phyloP scores from a whole-genome alignment of 495 filamentous ascomycete genomes.

The Astrothelium subdiscretum region DNA sequence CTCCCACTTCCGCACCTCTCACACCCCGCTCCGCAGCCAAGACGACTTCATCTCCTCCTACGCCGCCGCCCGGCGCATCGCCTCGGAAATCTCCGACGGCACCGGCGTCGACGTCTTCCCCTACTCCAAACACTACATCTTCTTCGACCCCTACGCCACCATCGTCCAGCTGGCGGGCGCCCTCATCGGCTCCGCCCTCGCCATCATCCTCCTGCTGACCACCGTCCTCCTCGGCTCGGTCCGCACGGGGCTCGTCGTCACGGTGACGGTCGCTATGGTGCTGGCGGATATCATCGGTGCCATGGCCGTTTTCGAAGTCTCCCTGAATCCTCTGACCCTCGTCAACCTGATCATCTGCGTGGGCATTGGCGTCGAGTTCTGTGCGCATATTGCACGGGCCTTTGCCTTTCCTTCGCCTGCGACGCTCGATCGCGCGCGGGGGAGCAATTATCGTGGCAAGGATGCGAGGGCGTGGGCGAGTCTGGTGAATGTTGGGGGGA shows the following conservation, averaged over 20 bases:
- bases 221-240: constrained; percentile 72
- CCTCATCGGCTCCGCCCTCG: constrained; percentile 71
- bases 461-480: constrained; percentile 86
- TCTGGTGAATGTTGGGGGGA: constrained; percentile 83
- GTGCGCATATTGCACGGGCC: constrained; percentile 88
- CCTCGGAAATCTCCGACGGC: constrained; percentile 51
- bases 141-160: constrained; percentile 90
- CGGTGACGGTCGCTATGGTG: constrained; percentile 78
- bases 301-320: constrained; percentile 81
- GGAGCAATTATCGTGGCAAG: constrained; percentile 43
- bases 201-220: constrained; percentile 68
- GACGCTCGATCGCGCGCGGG: constrained; percentile 63
- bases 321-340: constrained; percentile 91
- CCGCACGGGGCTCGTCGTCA: constrained; percentile 69
- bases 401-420: constrained; percentile 80
- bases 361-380: constrained; percentile 93
- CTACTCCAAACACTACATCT: constrained; percentile 94
- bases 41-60: constrained; percentile 90
- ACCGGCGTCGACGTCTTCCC: constrained; percentile 77
- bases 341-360: constrained; percentile 96
- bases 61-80: constrained; percentile 80
- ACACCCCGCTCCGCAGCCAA: constrained; percentile 75
- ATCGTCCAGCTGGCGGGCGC: constrained; percentile 69
- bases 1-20: constrained; percentile 82
- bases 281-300: constrained; percentile 89